A percentile compares a stretch with the other conserved stretches of the same genome.
Conservation (phyloP, 768 basidiomycete species). For the Cubamyces lactineus region DNA sequence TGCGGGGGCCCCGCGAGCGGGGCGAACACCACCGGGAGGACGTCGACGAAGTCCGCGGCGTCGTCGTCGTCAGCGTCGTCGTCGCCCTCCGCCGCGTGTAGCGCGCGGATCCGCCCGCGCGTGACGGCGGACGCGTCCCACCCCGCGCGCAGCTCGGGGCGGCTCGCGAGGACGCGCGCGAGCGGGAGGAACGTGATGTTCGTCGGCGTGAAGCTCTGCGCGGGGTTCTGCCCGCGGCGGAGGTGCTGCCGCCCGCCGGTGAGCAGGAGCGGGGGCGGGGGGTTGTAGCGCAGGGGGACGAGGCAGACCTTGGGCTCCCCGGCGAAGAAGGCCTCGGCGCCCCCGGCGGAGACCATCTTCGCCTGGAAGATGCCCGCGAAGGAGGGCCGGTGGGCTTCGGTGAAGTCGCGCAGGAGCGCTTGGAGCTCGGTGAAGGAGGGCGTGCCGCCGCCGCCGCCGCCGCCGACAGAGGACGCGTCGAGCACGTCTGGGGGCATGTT, state of each 20-base stretch:
- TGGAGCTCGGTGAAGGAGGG: not conserved
- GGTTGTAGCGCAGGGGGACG: slow-evolving; percentile 2
- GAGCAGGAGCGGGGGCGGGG: too few relatives aligned
- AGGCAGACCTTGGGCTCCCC: not conserved
- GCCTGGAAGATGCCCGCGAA: not conserved
- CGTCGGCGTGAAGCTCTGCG: slow-evolving; percentile 1
- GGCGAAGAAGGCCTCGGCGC: not conserved
- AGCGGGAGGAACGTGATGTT: not conserved
- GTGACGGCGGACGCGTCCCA: slow-evolving; percentile 1
- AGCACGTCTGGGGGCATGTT: not conserved
- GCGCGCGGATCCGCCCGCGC: slow-evolving; percentile 1
- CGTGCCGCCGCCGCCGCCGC: not conserved
- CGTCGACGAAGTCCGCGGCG: not conserved
- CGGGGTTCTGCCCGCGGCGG: not conserved
- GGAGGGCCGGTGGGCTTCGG: slow-evolving; percentile 2
- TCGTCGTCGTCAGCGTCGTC: too few relatives aligned
- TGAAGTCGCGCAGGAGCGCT: not conserved
- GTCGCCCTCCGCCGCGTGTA: not conserved
- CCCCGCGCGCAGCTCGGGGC: not conserved
- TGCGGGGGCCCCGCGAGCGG: slow-evolving; percentile 2
- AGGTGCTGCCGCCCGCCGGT: too few relatives aligned
- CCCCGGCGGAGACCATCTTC: not conserved
- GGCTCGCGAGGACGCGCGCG: not conserved
- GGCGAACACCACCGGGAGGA: not conserved
- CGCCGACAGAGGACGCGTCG: not conserved